Conservation (phyloP, 2,329 filamentous ascomycete species). For the Domatiomyces globalis region DNA sequence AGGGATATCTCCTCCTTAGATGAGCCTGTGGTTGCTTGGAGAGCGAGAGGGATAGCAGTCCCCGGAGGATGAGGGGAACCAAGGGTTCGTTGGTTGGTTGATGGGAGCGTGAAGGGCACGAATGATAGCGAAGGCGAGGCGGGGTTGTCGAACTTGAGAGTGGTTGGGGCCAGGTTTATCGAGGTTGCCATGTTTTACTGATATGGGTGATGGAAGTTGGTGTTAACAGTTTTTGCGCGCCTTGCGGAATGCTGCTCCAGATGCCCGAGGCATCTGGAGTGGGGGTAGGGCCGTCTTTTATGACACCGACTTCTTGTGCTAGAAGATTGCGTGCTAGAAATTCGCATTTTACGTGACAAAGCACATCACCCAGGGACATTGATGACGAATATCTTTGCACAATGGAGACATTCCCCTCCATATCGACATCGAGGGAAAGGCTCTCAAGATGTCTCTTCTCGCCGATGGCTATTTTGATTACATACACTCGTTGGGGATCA, state of each 20-base stretch:
- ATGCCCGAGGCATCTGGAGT: neutral
- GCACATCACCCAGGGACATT: neutral
- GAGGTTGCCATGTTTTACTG: neutral
- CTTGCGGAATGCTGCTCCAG: neutral
- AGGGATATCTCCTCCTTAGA: slow-evolving; percentile 19
- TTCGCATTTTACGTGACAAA: neutral
- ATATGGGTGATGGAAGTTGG: neutral
- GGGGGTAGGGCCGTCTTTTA: neutral
- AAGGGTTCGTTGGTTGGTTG: slow-evolving; percentile 29
- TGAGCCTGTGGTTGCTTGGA: slow-evolving; percentile 19
- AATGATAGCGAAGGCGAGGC: slow-evolving; percentile 20
- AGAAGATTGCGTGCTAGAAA: neutral
- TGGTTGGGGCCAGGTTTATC: neutral
- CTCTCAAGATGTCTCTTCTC: too few species aligned
- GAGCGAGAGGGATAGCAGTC: slow-evolving; percentile 28
- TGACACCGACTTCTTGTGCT: neutral
- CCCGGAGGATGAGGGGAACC: slow-evolving; percentile 27
- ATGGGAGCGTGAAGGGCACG: slow-evolving; percentile 28
- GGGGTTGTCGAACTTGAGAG: slow-evolving; percentile 16
- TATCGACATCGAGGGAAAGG: too few species aligned
- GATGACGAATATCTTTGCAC: too few species aligned
- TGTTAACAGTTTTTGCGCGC: too few species aligned
- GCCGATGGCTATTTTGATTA: too few species aligned
- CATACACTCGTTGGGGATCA: too few species aligned
- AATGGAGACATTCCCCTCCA: too few species aligned